Evolutionary conservation across 2,329 filamentous ascomycete species (phyloP).

Genomic region (Epichloe aotearoae): DNA sequence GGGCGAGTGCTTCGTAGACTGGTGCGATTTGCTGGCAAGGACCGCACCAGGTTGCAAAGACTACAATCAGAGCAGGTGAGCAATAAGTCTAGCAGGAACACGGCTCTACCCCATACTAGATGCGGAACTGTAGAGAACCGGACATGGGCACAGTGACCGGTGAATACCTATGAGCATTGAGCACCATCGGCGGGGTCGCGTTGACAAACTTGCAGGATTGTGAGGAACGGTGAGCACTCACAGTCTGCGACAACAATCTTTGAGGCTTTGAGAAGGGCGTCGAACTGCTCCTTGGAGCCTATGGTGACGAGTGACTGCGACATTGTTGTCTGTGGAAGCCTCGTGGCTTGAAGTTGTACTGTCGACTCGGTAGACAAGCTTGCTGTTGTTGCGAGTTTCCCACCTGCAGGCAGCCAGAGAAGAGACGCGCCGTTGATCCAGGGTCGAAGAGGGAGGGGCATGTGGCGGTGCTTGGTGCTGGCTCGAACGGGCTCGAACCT

Average conservation of each 20-base stretch:
- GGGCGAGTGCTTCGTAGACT: conserved; percentile 64
- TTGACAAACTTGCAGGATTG: background rate
- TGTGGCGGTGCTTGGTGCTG: no score
- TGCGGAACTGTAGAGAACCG: background rate
- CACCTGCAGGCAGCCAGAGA: background rate
- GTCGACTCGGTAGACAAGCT: background rate
- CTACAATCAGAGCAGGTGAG: conserved; percentile 28
- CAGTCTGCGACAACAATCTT: conserved; percentile 80
- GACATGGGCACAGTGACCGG: background rate
- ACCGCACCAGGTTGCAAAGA: conserved; percentile 78
- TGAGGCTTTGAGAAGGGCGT: conserved; percentile 53
- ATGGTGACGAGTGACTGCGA: conserved; percentile 17
- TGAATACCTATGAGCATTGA: no score
- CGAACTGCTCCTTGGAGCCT: conserved; percentile 49
- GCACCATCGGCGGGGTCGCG: no score
- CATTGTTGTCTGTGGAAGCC: conserved; percentile 12
- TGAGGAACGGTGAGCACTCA: conserved; percentile 34
- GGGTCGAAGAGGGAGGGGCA: background rate
- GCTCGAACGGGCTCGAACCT: no score
- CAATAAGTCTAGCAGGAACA: conserved; percentile 7
- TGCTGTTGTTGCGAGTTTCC: background rate
- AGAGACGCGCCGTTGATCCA: background rate
- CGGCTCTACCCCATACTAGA: no score
- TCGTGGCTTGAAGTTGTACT: background rate
- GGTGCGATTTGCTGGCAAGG: conserved; percentile 78